Evolutionary conservation across 129 eudicot species (phyloP), one percentile per base, ranked within the genome.

Genomic region (Silybum marianum): DNA sequence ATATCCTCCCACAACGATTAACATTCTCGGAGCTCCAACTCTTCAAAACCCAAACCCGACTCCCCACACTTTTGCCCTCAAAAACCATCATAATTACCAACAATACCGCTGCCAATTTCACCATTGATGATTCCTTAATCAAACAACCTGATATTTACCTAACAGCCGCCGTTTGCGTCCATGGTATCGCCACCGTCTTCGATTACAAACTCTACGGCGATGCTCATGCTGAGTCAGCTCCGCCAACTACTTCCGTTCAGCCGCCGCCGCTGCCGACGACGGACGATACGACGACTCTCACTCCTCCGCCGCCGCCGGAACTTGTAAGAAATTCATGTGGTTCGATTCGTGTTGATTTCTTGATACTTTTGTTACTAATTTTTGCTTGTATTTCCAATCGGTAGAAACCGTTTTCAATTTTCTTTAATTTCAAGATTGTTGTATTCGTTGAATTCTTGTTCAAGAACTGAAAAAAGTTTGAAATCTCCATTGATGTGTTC

Each of bases 1-100:
- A 93, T 77, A 74, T 93, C 6, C 73, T 89, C 86, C 97, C 97
- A 0, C 91, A 83, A 66, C 91, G 88, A 54, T 88, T 93, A 75
- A 71, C 91, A 0, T 93, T 87, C 87, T 79, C 84, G 62, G 89
- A 88, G 1, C 91, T 92, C 71, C 87, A 36, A 10, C 84, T 62
- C 25, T 73, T 90, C 54, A 63, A 72, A 32, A 10, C 87, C 73
- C 85, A 19, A 69, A 83, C 95, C 14, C 93, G 91, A 30, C 78
- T 93, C 69, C 93, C 93, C 0, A 90, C 97, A 3, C 88, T 90
- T 11, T 78, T 90, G 0, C 89, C 93, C 44, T 78, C 85, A 1
- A 90, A 87, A 39, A 86, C 82, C 63, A 73, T 93, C 23, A 28
- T 93, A 65, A 60, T 93, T 75, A 90, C 93, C 4, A 75, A 78